Evolutionary conservation across 768 basidiomycete species (phyloP), one percentile per base, ranked within the genome.

Genomic region (Calocybe cyanea): DNA sequence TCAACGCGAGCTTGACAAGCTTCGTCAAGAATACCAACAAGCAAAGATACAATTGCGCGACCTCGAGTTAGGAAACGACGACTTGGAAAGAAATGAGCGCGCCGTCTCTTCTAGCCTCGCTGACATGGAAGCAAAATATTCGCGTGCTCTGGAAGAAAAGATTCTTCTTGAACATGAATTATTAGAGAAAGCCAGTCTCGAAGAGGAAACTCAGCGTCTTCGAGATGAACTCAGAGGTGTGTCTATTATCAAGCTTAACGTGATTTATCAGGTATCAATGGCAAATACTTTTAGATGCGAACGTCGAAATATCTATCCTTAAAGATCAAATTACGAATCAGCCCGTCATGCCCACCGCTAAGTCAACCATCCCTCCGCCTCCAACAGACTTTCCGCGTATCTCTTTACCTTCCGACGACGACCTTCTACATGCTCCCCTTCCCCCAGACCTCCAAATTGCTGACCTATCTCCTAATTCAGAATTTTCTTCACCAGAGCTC

Each of bases 41-140:
- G 64, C 78, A 50, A 87, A 87, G 65, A 69, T 86, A 17, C 83
- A 87, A 59, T 68, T 92, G 14, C 80, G 89, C 17, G 91, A 97
- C 63, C 72, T 96, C 23, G 95, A 98, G 67, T 87, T 98, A 81
- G 95, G 95, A 38, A 97, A 96, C 58, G 96, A 99, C 58, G 94
- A 98, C 67, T 73, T 99, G 47, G 96, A 98, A 62, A 77, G 93
- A 51, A 94, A 87, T 63, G 95, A 97, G 61, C 81, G 96, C 21
- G 88, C 87, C 41, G 85, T 89, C 33, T 79, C 86, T 7, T 90
- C 86, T 39, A 87, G 80, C 56, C 66, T 94, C 55, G 87, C 85
- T 3, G 87, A 89, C 60, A 73, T 91, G 57, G 93, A 96, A 67
- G 72, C 80, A 55, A 92, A 86, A 63, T 95, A 98, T 68, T 83